Conservation (phyloP, 2,329 filamentous ascomycete genomes). For the Magnaporthales sp. region DNA sequence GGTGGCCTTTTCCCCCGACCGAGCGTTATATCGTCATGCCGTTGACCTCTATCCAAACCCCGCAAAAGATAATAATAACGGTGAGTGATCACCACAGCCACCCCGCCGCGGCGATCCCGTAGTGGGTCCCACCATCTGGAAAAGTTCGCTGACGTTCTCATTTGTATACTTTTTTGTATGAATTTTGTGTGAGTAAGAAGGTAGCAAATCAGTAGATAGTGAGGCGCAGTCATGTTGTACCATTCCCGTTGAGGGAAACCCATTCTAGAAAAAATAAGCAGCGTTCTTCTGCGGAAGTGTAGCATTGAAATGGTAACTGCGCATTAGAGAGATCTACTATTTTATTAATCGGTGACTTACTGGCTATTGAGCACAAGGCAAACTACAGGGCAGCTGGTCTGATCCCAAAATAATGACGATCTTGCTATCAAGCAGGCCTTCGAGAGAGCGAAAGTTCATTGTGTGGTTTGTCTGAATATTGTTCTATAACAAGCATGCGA, state of each 20-base stretch:
- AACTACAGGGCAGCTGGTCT: neutral
- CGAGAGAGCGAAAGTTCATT: neutral
- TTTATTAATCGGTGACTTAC: neutral
- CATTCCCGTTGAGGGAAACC: neutral
- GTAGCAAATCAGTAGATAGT: neutral
- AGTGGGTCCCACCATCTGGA: neutral
- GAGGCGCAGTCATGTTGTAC: neutral
- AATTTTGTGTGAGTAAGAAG: neutral
- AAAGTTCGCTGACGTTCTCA: neutral
- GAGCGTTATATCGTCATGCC: neutral
- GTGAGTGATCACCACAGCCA: neutral
- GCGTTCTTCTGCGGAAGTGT: neutral
- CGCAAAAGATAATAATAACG: neutral
- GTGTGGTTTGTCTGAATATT: neutral
- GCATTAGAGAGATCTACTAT: neutral
- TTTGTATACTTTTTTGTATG: neutral
- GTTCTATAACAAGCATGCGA: neutral
- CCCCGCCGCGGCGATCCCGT: neutral
- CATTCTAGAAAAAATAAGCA: neutral
- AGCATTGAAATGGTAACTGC: neutral
- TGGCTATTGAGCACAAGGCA: neutral
- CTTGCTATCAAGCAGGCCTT: neutral
- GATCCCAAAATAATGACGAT: neutral
- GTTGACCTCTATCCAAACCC: neutral
- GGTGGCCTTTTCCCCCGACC: neutral